Evolutionary conservation across 768 basidiomycete genomes (phyloP), one percentile per base, ranked within the genome.

Genomic region (Amanita molliuscula): DNA sequence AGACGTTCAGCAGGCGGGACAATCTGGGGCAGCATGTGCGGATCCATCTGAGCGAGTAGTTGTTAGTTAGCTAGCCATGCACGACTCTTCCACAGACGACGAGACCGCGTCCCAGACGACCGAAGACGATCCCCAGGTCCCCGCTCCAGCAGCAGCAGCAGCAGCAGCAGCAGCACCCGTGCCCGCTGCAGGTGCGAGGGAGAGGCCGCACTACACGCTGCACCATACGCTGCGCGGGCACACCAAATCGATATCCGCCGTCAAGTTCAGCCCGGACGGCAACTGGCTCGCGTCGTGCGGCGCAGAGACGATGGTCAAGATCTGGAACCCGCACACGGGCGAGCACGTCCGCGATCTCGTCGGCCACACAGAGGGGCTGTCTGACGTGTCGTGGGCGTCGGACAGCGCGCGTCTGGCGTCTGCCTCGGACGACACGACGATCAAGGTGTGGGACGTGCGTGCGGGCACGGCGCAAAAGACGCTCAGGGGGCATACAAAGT

Each of bases 181-280:
- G 13, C 42, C 50, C 13, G 20, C 50, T 18, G 33, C 5, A 10
- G 50, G 26, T 13, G 28, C 43, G n/a, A 64, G 73, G 54, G 67
- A 76, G 53, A 66, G 70, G 54, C 87, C 86, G n/a, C 74, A 82
- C 55, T 90, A 90, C 60, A 69, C 78, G 57, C 75, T 84, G 2
- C 70, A 72, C 44, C 79, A 85, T 63, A 78, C 76, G 1, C 70
- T 93, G 31, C 67, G 69, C 2, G 94, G 90, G 0, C 93, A 97
- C 61, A 82, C 80, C 5, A 77, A 79, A 59, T 84, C 86, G 0
- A 83, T 96, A 47, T 92, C 92, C 25, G 82, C 90, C 16, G 82
- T 94, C 53, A 90, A 89, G 63, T 97, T 96, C 64, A 91, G 90
- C 59, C 86, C 87, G 0, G 88, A 95, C 61, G 94, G 94, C 8